A percentile compares a stretch with the other conserved stretches of the same genome.
Conservation (phyloP, 495 filamentous ascomycete species). For the Cladorrhinum samala region DNA sequence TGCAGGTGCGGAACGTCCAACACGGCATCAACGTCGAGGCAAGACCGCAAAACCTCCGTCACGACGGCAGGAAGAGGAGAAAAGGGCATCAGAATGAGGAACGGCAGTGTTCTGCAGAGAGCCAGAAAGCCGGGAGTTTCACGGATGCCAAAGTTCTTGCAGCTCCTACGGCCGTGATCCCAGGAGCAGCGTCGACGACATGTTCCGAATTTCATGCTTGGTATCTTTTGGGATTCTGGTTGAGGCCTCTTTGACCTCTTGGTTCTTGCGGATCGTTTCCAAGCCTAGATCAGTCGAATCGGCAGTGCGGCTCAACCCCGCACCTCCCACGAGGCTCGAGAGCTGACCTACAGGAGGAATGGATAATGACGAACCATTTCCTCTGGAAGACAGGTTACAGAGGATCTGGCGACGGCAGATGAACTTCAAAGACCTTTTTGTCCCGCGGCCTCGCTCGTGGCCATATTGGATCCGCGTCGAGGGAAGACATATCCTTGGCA, state of each 20-base stretch:
- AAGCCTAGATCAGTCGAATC: background rate
- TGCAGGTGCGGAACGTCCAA: conserved; percentile 11
- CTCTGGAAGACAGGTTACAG: too few species aligned
- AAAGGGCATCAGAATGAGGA: background rate
- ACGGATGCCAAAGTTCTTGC: background rate
- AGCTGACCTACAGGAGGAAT: conserved; percentile 1
- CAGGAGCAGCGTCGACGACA: background rate
- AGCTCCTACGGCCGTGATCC: background rate
- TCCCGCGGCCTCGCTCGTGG: too few species aligned
- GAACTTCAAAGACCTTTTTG: too few species aligned
- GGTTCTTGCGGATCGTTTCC: background rate
- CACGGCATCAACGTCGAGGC: conserved; percentile 7
- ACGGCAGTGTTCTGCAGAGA: background rate
- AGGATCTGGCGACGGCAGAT: too few species aligned
- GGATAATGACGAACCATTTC: background rate
- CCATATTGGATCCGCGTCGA: too few species aligned
- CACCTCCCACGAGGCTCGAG: conserved; percentile 25
- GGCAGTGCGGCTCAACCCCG: conserved; percentile 15
- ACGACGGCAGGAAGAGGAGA: conserved; percentile 6
- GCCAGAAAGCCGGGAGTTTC: background rate
- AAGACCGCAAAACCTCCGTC: conserved; percentile 7
- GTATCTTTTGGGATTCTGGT: background rate
- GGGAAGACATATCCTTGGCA: too few species aligned
- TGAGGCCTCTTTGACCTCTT: background rate
- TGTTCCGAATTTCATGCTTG: background rate